A percentile compares a stretch with the other conserved stretches of the same genome.
These are phyloP conservation scores for Penicillium manginii DNA, from an alignment of 495 filamentous ascomycete genomes.

Conservation along the genomic window DNA sequence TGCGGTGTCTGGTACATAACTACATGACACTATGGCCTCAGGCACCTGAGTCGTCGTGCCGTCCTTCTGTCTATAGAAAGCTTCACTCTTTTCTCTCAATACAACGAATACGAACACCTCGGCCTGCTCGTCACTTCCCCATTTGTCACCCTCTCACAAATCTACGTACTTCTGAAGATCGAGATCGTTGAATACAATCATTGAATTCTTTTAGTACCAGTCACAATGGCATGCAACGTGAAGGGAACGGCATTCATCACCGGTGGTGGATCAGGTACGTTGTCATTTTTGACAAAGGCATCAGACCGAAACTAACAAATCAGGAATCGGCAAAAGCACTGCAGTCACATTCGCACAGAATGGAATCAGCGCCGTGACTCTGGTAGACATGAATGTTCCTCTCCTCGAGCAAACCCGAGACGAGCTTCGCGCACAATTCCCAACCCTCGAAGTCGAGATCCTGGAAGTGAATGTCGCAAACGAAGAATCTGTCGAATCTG, in stretches of 20 bases:
- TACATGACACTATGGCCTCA: too few relatives aligned
- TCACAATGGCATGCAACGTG: constrained; percentile 24
- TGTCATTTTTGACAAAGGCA: neutral
- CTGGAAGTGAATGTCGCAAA: constrained; percentile 25
- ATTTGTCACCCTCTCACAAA: neutral
- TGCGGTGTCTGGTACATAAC: too few relatives aligned
- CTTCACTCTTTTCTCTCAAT: too few relatives aligned
- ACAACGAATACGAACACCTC: too few relatives aligned
- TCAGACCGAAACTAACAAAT: neutral
- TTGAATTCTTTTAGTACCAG: neutral
- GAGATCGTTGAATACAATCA: neutral
- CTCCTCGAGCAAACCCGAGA: constrained; percentile 17
- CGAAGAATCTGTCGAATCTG: constrained; percentile 24
- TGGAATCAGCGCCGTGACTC: constrained; percentile 26
- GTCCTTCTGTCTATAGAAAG: too few relatives aligned
- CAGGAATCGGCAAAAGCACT: constrained; percentile 34
- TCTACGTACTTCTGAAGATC: neutral
- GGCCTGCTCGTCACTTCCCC: too few relatives aligned
- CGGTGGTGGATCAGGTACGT: constrained; percentile 26
- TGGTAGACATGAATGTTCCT: constrained; percentile 27
- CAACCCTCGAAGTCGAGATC: constrained; percentile 16
- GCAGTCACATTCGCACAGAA: constrained; percentile 27
- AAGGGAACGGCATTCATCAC: constrained; percentile 32
- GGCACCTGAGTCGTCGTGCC: too few relatives aligned
- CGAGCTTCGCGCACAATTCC: constrained; percentile 14